Conservation (phyloP, 768 basidiomycete species). For the Phaffia tasmanica region DNA sequence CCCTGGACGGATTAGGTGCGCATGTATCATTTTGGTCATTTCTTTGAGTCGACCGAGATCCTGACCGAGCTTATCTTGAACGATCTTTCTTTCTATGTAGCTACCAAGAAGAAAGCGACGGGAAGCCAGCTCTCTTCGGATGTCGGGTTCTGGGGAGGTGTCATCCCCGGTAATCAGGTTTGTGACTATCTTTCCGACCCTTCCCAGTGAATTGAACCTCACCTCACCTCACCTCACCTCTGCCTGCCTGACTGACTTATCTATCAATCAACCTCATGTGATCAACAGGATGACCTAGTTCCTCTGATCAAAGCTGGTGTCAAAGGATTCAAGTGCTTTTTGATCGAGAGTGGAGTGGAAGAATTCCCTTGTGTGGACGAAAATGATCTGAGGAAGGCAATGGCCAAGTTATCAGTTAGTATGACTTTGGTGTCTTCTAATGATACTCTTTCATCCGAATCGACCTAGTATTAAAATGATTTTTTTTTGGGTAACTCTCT, state of each 20-base stretch:
- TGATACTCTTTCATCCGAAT: conserved; percentile 1
- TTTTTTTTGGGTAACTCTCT: not conserved
- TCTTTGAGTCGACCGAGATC: not conserved
- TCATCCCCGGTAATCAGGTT: conserved; percentile 82
- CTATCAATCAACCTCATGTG: not conserved
- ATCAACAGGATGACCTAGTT: conserved; percentile 52
- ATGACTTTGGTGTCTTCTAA: conserved; percentile 13
- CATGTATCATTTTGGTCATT: not conserved
- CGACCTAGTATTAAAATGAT: not conserved
- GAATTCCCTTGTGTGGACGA: conserved; percentile 84
- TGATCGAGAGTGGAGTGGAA: conserved; percentile 91
- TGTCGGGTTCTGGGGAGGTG: conserved; percentile 89
- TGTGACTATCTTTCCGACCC: conserved; percentile 14
- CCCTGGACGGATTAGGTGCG: conserved; percentile 62
- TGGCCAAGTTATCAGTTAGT: conserved; percentile 62
- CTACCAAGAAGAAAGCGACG: conserved; percentile 17
- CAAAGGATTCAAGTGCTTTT: conserved; percentile 92
- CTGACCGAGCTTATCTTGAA: not conserved
- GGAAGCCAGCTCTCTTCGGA: conserved; percentile 47
- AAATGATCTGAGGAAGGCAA: conserved; percentile 54
- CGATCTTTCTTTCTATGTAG: not conserved
- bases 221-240: not conserved
- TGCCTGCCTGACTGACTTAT: not conserved
- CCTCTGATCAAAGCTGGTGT: conserved; percentile 71
- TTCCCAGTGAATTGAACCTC: not conserved